A percentile compares a stretch with the other conserved stretches of the same genome.
Evolutionary conservation across 2,329 filamentous ascomycete species (phyloP).

Genomic region (Fusarium sp.): DNA sequence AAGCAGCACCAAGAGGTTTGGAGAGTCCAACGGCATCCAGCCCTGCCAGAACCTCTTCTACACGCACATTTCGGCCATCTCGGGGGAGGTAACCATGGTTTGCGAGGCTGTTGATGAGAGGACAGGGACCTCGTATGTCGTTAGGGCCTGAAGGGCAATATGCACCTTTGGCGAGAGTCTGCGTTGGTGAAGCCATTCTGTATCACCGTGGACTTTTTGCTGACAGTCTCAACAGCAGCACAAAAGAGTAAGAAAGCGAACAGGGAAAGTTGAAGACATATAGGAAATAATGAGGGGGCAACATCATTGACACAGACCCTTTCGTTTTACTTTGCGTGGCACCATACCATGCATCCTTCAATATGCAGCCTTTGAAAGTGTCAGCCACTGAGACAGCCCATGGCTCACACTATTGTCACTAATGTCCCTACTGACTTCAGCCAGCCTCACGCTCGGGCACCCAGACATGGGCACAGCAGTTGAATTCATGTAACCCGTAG

Average conservation of each 20-base stretch:
- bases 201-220: neutral
- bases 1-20: slow-evolving; percentile 35
- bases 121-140: slow-evolving; percentile 42
- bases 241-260: neutral
- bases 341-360: neutral
- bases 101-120: slow-evolving; percentile 43
- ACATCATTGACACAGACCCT: neutral
- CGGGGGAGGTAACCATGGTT: slow-evolving; percentile 46
- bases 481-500: neutral
- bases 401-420: slow-evolving; percentile 16
- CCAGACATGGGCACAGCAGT: neutral
- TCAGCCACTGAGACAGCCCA: slow-evolving; percentile 5
- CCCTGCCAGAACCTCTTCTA: slow-evolving; percentile 33
- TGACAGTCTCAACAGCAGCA: neutral
- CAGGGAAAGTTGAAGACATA: neutral
- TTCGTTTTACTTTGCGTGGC: neutral
- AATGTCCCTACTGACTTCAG: slow-evolving; percentile 4
- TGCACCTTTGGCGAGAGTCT: slow-evolving; percentile 31
- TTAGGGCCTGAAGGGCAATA: slow-evolving; percentile 35
- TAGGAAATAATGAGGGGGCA: neutral
- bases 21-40: slow-evolving; percentile 38
- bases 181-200: slow-evolving; percentile 22
- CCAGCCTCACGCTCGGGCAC: slow-evolving; percentile 6
- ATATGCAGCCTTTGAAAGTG: neutral
- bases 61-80: slow-evolving; percentile 37